Evolutionary conservation across 2,329 filamentous ascomycete species (phyloP).

Genomic region (Lecanicillium sp.): DNA sequence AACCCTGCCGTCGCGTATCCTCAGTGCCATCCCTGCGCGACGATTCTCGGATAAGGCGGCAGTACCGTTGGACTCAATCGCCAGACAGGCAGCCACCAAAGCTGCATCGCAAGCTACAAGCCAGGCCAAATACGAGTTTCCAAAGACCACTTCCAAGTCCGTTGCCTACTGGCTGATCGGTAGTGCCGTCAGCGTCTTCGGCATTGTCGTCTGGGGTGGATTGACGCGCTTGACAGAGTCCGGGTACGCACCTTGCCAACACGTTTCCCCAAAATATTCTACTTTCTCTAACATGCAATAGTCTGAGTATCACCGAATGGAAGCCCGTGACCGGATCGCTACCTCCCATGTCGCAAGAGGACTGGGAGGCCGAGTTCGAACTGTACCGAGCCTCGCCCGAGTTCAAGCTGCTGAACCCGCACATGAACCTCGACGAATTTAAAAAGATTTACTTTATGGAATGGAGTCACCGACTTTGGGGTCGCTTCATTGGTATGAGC

Average conservation of each 20-base stretch:
- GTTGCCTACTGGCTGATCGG: slow-evolving; percentile 91
- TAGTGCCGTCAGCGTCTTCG: slow-evolving; percentile 89
- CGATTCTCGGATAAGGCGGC: slow-evolving; percentile 26
- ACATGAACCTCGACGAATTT: slow-evolving; percentile 90
- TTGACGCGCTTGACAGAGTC: slow-evolving; percentile 93
- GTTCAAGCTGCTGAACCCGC: slow-evolving; percentile 83
- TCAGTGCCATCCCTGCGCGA: slow-evolving; percentile 31
- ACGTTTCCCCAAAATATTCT: neutral
- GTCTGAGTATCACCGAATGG: slow-evolving; percentile 98
- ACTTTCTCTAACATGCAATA: slow-evolving; percentile 24
- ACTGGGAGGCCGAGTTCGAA: slow-evolving; percentile 89
- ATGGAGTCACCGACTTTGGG: slow-evolving; percentile 94
- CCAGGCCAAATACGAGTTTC: slow-evolving; percentile 33
- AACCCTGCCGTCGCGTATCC: slow-evolving; percentile 28
- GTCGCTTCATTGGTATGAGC: slow-evolving; percentile 79
- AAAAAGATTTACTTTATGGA: slow-evolving; percentile 99
- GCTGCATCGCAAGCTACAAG: slow-evolving; percentile 16
- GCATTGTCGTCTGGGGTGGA: slow-evolving; percentile 92
- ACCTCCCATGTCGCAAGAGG: slow-evolving; percentile 67
- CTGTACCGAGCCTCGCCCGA: slow-evolving; percentile 92
- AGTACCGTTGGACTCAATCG: slow-evolving; percentile 19
- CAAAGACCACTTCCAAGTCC: slow-evolving; percentile 60
- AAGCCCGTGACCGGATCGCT: slow-evolving; percentile 87
- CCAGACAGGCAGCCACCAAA: slow-evolving; percentile 17
- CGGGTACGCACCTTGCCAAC: slow-evolving; percentile 53